Base-by-base conservation (phyloP, 495 filamentous ascomycete species). In the Aspergillus affinis region DNA sequence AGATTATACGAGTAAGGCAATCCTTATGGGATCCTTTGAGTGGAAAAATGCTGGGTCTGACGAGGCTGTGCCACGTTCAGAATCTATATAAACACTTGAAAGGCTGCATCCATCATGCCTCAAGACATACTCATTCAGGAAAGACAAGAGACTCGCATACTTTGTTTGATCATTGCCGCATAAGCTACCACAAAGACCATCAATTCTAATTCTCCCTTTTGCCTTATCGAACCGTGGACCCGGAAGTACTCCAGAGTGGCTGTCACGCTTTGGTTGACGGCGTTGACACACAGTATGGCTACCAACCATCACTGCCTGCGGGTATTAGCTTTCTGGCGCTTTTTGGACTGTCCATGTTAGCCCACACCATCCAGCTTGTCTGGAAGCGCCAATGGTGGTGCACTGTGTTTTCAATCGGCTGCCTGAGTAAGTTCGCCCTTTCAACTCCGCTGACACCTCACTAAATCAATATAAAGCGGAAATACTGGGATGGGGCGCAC, bases 401-500 rank as follows among this genome's bases (percentile, higher is more conserved):
- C 18, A 61, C 60, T 17, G 70, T 81, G 0, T 81, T 85, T 54
- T 65, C 61, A 20, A 29, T 84, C 12, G 81, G 80, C 47, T 79
- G 77, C 57, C 44, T 82, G 27, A 71, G 80, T 82, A 70, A 59
- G 75, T 13, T 32, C 5, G 20, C 3, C 8, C 29, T 21, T 3
- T 10, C n/a, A 10, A 48, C 17, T 2, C 36, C 21, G 8, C 49
- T 26, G 49, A 2, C 48, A 7, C 46, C 53, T 64, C n/a, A 65
- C 27, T 12, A 13, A 45, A 2, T 4, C 1, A 1, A 32, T 44
- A 26, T 54, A 49, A 44, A 81, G 83, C 72, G 44, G 85, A 88
- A 68, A 51, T 81, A n/a, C 67, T 87, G 54, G 85, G 85, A 45
- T 88, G 85, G 85, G 80, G 75, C 13, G 84, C 72, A 13, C 77